Evolutionary conservation across 2,329 filamentous ascomycete species (phyloP).

Genomic region (Davidsoniella eucalypti): DNA sequence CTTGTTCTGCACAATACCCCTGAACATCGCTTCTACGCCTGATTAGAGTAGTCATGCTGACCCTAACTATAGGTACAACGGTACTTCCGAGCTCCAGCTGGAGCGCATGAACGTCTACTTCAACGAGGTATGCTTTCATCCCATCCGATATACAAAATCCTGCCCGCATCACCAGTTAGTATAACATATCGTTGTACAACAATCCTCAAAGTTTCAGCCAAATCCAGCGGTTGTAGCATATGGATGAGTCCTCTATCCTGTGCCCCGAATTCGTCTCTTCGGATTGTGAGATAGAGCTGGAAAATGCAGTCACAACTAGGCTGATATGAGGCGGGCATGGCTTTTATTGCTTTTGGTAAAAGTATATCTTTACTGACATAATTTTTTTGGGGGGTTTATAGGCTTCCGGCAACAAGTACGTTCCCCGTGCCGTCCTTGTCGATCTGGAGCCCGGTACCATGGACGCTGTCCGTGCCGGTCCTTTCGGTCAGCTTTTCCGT

Average conservation of each 20-base stretch:
- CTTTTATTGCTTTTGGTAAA: neutral
- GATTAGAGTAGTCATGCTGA: too few relatives aligned
- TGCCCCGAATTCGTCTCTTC: neutral
- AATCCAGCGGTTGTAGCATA: neutral
- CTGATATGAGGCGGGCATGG: neutral
- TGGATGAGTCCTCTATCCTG: neutral
- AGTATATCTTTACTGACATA: too few relatives aligned
- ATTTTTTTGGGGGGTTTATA: slow-evolving; percentile 25
- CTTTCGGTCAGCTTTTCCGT: slow-evolving; percentile 97
- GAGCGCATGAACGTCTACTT: slow-evolving; percentile 99
- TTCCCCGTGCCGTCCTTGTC: slow-evolving; percentile 96
- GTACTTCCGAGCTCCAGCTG: slow-evolving; percentile 94
- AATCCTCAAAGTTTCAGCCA: neutral
- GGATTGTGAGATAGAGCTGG: neutral
- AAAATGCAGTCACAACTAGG: neutral
- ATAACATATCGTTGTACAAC: neutral
- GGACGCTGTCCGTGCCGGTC: slow-evolving; percentile 96
- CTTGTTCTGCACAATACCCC: neutral
- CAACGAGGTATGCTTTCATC: slow-evolving; percentile 41
- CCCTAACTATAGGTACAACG: slow-evolving; percentile 61
- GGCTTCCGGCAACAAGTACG: slow-evolving; percentile 97
- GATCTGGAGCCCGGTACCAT: slow-evolving; percentile 99
- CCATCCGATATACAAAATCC: neutral
- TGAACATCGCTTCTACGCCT: neutral
- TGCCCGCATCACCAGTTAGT: neutral